These are phyloP conservation scores for Micractinium sp. DNA, from an alignment of 139 green algal species.

Conservation along the genomic window DNA sequence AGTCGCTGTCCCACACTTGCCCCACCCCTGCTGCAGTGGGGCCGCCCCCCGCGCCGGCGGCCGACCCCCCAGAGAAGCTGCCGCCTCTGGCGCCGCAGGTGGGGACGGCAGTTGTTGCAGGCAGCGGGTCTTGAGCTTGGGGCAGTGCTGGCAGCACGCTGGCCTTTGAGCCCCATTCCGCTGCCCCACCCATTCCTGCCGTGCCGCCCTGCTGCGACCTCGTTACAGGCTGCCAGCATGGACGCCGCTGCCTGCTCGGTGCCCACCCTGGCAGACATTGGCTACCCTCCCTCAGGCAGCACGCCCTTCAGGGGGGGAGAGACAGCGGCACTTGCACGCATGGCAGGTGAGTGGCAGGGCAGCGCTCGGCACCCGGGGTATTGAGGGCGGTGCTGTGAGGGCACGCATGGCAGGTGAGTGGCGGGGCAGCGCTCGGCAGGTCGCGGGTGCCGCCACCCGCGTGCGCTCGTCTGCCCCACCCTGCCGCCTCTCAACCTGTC, in stretches of 20 bases:
- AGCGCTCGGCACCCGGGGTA: no score
- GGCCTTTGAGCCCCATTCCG: no score
- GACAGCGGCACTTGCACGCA: constrained; percentile 59
- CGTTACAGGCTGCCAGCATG: background rate
- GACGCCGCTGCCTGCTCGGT: constrained; percentile 41
- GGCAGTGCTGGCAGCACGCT: background rate
- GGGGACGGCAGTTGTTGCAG: background rate
- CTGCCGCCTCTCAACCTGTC: no score
- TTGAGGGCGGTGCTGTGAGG: no score
- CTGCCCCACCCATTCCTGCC: background rate
- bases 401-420: background rate
- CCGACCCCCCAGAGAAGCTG: constrained; percentile 56
- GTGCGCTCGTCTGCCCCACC: no score
- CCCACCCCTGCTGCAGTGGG: constrained; percentile 54
- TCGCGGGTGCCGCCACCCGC: no score
- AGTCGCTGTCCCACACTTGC: background rate
- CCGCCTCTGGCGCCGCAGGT: constrained; percentile 43
- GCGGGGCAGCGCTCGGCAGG: no score
- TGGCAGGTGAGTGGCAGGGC: constrained; percentile 44
- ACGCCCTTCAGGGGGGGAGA: constrained; percentile 84
- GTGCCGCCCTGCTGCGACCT: background rate
- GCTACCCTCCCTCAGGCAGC: constrained; percentile 61
- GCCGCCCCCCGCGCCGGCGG: constrained; percentile 45
- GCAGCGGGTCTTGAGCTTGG: no score
- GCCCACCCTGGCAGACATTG: constrained; percentile 68